Conservation (phyloP, 805 yeast genomes). For the Hanseniaspora opuntiae region DNA sequence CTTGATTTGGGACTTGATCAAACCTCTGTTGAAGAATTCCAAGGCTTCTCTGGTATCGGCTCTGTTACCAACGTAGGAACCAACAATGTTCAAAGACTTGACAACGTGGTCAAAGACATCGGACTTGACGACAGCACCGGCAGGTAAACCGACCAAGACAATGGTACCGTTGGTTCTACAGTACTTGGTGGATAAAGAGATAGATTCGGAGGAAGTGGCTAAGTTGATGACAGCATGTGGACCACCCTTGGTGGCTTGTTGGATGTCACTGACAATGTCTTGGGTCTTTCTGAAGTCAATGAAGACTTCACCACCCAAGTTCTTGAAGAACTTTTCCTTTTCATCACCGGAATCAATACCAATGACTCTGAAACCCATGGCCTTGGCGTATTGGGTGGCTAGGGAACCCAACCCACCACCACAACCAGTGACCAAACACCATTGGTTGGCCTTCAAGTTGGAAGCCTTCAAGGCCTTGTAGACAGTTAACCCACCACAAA, state of each 20-base stretch:
- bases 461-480: conserved; percentile 49
- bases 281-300: conserved; percentile 41
- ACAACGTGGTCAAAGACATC: conserved; percentile 60
- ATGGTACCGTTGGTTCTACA: conserved; percentile 57
- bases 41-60: conserved; percentile 66
- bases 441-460: conserved; percentile 36
- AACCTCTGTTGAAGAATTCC: conserved; percentile 56
- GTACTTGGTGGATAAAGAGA: conserved; percentile 41
- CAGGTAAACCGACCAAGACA: conserved; percentile 63
- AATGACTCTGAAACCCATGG: conserved; percentile 43
- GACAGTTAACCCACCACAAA: conserved; percentile 52
- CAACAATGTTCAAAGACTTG: conserved; percentile 54
- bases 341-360: conserved; percentile 47
- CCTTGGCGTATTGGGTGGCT: conserved; percentile 46
- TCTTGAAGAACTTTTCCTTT: conserved; percentile 33
- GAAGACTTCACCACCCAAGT: conserved; percentile 41
- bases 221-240: conserved; percentile 60
- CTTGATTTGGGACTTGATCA: conserved; percentile 49
- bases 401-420: conserved; percentile 51
- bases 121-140: conserved; percentile 53
- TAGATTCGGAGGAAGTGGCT: conserved; percentile 55
- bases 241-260: conserved; percentile 50
- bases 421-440: conserved; percentile 50
- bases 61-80: conserved; percentile 81
- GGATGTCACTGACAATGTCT: conserved; percentile 40